These are phyloP conservation scores for Acer campestre DNA, from an alignment of 345 rosid species.

Conservation along the genomic window DNA sequence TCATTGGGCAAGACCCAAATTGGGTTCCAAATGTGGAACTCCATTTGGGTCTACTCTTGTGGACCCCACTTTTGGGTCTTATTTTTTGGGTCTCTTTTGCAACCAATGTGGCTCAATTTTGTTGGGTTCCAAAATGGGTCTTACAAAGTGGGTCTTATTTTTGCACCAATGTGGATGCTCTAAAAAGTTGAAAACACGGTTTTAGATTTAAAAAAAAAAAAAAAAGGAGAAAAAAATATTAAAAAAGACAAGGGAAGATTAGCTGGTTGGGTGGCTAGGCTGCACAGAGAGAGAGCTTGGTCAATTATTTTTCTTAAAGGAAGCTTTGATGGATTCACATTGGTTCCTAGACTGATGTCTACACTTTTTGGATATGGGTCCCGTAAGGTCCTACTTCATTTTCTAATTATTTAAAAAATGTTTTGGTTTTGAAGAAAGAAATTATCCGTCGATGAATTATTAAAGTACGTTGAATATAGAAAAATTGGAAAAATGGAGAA, in stretches of 20 bases:
- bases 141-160: no score
- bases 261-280: slow-evolving; percentile 9
- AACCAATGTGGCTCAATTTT: no score
- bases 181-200: slow-evolving; percentile 10
- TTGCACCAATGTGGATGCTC: no score
- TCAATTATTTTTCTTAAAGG: slow-evolving; percentile 19
- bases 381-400: slow-evolving; percentile 31
- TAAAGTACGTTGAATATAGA: not conserved
- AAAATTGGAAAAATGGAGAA: not conserved
- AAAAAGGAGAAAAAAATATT: no score
- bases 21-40: no score
- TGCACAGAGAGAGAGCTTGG: slow-evolving; percentile 9
- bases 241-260: not conserved
- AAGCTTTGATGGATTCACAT: slow-evolving; percentile 25
- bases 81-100: no score
- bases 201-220: slow-evolving; percentile 1
- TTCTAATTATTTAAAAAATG: slow-evolving; percentile 3
- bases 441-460: not conserved
- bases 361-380: slow-evolving; percentile 13
- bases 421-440: slow-evolving; percentile 7
- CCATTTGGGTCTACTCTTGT: no score
- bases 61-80: no score
- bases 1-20: no score
- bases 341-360: slow-evolving; percentile 2
- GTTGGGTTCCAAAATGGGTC: no score